These are phyloP conservation scores for Aspergillus oerlinghausenensis DNA, from an alignment of 2,329 filamentous ascomycete species.

Conservation along the genomic window DNA sequence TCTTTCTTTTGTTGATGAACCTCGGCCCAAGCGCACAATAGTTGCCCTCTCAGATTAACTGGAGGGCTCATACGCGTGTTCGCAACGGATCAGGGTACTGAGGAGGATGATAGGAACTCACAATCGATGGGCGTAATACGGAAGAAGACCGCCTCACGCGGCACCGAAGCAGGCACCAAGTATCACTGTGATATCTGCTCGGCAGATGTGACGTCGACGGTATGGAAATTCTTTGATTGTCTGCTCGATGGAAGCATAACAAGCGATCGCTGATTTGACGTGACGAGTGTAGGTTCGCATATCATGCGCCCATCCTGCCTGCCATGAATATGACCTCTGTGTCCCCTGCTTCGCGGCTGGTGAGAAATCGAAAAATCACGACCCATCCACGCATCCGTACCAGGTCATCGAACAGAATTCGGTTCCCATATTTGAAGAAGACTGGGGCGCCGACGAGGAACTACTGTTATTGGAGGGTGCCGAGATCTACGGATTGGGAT, in stretches of 20 bases:
- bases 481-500: slow-evolving; percentile 92
- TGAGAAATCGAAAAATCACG: slow-evolving; percentile 74
- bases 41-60: slow-evolving; percentile 25
- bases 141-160: slow-evolving; percentile 84
- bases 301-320: slow-evolving; percentile 75
- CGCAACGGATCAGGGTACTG: slow-evolving; percentile 29
- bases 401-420: slow-evolving; percentile 98
- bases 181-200: slow-evolving; percentile 98
- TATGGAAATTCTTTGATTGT: slow-evolving; percentile 42
- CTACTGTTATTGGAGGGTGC: slow-evolving; percentile 88
- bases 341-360: slow-evolving; percentile 90
- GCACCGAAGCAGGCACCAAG: slow-evolving; percentile 83
- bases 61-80: slow-evolving; percentile 25
- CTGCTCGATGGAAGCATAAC: neutral
- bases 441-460: slow-evolving; percentile 98
- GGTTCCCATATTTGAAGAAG: slow-evolving; percentile 88
- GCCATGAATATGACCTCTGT: slow-evolving; percentile 93
- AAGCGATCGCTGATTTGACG: neutral
- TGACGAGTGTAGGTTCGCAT: slow-evolving; percentile 72
- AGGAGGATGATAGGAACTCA: slow-evolving; percentile 38
- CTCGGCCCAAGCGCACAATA: neutral
- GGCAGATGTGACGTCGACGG: slow-evolving; percentile 93
- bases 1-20: neutral
- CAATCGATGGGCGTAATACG: slow-evolving; percentile 82
- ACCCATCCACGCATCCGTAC: slow-evolving; percentile 80